Evolutionary conservation across 192 early-diverging fungal species (phyloP), one percentile per base, ranked within the genome.

Genomic region (Geranomyces michiganensis): DNA sequence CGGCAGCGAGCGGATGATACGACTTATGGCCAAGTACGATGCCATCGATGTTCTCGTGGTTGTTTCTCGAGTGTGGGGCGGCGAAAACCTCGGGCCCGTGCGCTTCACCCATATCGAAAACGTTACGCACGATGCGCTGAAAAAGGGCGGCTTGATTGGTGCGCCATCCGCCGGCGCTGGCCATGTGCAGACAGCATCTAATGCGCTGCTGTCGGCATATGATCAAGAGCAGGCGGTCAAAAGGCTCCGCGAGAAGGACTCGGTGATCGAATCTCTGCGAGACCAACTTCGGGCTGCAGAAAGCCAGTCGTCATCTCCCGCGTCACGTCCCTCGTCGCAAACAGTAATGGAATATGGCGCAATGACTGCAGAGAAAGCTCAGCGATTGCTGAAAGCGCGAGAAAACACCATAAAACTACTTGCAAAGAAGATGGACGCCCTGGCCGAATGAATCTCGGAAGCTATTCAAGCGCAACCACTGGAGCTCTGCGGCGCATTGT

Each of bases 71-170:
- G 94, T 92, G 92, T 94, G 89, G 74, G 93, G 93, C 9, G 93
- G 93, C 45, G 88, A 84, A 15, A 79, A 84, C 26, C 67, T 92
- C 55, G 90, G 91, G 0, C 84, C 90, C 12, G 90, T 92, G 72
- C 79, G 93, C 22, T 95, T 95, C 75, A 92, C 90, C 69, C 87
- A 93, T 44, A 95, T 95, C 61, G 93, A 93, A 62, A 92, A 91
- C 66, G 86, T 84, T n/a, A 89, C 92, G 1, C 68, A 90, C 15
- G 82, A 84, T 24, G 77, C 87, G 24, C 65, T 95, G 47, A 89
- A 92, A 53, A 72, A 84, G 36, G 68, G 55, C 9, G 68, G 31
- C 19, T 68, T 47, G 48, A 33, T 68, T n/a, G 66, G 66, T 26
- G 31, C 24, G 9, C 66, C 49, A 10, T 22, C 47, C 14, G 21